Percentiles rank a stretch among this genome's conserved stretches.
These are phyloP conservation scores for Diaporthe longicolla DNA, from an alignment of 2,329 filamentous ascomycete genomes.

Conservation along the genomic window DNA sequence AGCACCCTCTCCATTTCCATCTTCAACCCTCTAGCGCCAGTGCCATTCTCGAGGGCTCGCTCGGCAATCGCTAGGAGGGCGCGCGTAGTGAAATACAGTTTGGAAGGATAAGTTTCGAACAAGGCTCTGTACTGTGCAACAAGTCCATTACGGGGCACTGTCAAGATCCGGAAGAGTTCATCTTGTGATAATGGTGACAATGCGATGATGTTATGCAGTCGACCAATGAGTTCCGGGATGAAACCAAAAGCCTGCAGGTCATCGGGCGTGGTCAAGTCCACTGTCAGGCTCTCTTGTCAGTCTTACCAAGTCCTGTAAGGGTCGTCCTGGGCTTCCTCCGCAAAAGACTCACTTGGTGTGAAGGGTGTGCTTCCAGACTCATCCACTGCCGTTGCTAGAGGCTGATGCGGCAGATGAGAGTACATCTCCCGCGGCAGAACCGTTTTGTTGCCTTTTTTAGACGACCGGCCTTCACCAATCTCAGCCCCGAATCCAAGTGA, in stretches of 20 bases:
- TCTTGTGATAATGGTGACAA: constrained; percentile 79
- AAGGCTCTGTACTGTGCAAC: constrained; percentile 90
- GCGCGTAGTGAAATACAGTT: constrained; percentile 85
- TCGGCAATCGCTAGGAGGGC: constrained; percentile 87
- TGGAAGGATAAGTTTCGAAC: constrained; percentile 84
- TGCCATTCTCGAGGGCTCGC: constrained; percentile 71
- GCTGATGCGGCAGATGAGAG: constrained; percentile 69
- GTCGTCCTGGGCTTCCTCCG: background rate
- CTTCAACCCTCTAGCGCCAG: constrained; percentile 83
- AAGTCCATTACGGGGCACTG: constrained; percentile 90
- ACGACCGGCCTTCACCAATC: constrained; percentile 67
- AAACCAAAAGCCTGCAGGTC: constrained; percentile 90
- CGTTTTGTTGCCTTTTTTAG: constrained; percentile 63
- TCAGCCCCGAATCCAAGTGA: constrained; percentile 94
- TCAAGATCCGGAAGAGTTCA: constrained; percentile 87
- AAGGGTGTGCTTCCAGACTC: constrained; percentile 54
- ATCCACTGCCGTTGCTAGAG: constrained; percentile 49
- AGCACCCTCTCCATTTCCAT: constrained; percentile 86
- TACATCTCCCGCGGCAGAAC: constrained; percentile 76
- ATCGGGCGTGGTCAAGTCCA: constrained; percentile 81
- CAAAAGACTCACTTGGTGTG: constrained; percentile 55
- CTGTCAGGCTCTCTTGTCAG: constrained; percentile 44
- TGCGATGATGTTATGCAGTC: constrained; percentile 90
- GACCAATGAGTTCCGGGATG: constrained; percentile 96
- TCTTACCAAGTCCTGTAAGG: background rate